A percentile compares a stretch with the other conserved stretches of the same genome.
Conservation (phyloP, 257 asterid genomes). For the Solanum etuberosum region DNA sequence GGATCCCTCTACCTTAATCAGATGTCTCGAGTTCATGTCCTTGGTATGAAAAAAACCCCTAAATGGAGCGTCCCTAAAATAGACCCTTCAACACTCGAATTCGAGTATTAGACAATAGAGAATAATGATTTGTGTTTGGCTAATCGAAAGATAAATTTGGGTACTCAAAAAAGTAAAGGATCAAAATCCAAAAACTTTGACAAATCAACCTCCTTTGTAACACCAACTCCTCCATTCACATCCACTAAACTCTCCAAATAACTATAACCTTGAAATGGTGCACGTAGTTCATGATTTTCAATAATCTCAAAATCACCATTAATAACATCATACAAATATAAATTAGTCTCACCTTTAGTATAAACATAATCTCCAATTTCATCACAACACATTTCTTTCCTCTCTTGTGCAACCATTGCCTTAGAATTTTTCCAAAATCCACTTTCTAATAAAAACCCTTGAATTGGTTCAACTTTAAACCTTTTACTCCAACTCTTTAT, state of each 20-base stretch:
- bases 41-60: background rate
- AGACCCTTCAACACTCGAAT: too few species aligned
- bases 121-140: background rate
- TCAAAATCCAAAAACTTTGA: background rate
- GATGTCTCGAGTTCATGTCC: rapidly evolving
- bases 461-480: background rate
- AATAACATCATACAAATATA: background rate
- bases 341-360: background rate
- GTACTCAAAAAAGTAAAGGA: background rate
- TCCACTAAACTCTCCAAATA: background rate
- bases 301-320: background rate
- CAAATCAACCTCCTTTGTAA: background rate
- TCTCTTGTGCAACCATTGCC: background rate
- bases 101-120: too few species aligned
- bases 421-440: conserved; percentile 1
- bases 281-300: background rate
- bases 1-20: background rate
- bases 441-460: background rate
- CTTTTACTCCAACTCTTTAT: background rate
- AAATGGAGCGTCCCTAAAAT: too few species aligned
- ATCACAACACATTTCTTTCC: background rate
- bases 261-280: background rate
- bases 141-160: background rate
- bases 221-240: background rate
- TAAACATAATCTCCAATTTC: background rate